Base-by-base conservation (phyloP, 768 basidiomycete species). In the Pleurotus salmoneostramineus region DNA sequence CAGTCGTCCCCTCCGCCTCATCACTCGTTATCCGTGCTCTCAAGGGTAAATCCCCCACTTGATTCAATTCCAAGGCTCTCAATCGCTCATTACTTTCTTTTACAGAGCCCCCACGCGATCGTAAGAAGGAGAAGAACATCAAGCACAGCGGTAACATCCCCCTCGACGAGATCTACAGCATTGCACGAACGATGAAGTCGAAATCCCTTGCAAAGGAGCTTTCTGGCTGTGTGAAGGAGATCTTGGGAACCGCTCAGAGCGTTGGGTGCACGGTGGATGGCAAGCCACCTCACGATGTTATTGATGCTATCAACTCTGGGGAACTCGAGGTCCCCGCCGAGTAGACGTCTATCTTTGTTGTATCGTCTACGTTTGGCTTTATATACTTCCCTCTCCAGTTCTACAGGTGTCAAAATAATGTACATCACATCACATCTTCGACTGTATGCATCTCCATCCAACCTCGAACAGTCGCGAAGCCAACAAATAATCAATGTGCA, bases 101-200 rank as follows among this genome's bases (percentile, higher is more conserved):
- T 42, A 56, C 71, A 96, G 96, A 98, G 82, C 95, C 97, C 63
- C 94, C 95, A 65, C 93, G 97, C 69, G 97, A 99, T 79, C 89
- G 97, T 64, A 99, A 99, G 78, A 99, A 99, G 87, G 96, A 99
- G 85, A 99, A 99, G 84, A 99, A 98, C 84, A 97, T 99, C 81
- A 98, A 98, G 77, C 97, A 98, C 83, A 76, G 77, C 61, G 97
- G 97, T 60, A 98, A 98, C 80, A 83, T 99, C 63, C 69, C 94
- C 57, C 81, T 98, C 57, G 94, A 96, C 68, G 93, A 97, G 73
- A 94, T 99, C 69, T 75, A 91, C 71, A 89, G 94, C 63, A 95
- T 98, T 73, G 95, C 96, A 63, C 91, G 97, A 73, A 96, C 87
- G 62, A 96, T 99, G 95, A 89, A 83, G 75, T 77, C 77, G 76